Base-by-base conservation (phyloP, 768 basidiomycete species). In the Trametes coccinea region DNA sequence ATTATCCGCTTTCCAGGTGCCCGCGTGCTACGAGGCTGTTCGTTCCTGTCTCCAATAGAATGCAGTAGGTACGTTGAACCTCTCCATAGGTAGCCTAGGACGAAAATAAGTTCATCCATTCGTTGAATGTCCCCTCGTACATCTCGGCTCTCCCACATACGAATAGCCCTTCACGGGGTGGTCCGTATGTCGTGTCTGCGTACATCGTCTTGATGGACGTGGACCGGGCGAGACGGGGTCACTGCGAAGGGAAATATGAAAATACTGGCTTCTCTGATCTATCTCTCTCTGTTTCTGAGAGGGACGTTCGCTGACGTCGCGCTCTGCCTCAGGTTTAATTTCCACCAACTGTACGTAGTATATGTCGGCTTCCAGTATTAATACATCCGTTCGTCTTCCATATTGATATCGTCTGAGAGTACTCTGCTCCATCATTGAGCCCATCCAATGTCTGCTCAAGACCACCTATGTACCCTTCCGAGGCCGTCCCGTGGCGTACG, bases 81-180 rank as follows among this genome's bases (percentile, higher is more conserved):
- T 51, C 33, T 9, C 33, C 51, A n/a, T 47, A 37, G 27, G 31
- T 53, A 48, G 62, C 55, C 43, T 58, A 76, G 73, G 87, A 88
- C 78, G 87, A 89, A 87, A 89, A 76, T 74, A 83, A 89, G 87
- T 88, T 89, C 82, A 89, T 89, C 88, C 88, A 89, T 89, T 89
- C 87, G 80, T 89, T 88, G 88, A 89, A 77, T 74, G 73, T 76
- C 77, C 71, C 64, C 63, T 70, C 53, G 67, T 71, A 68, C 73
- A 67, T 66, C 71, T 70, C 68, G 67, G 60, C 66, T 65, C 54
- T 64, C 69, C 71, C 72, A 68, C 68, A 59, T 68, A 63, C 56
- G 60, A 66, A 74, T 74, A 78, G 73, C 77, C 76, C 74, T 69
- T 22, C 22, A 22, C 22, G 22, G 22, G 22, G 73, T 60, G 67